Base-by-base conservation (phyloP, 768 basidiomycete species). In the Mycena metata region DNA sequence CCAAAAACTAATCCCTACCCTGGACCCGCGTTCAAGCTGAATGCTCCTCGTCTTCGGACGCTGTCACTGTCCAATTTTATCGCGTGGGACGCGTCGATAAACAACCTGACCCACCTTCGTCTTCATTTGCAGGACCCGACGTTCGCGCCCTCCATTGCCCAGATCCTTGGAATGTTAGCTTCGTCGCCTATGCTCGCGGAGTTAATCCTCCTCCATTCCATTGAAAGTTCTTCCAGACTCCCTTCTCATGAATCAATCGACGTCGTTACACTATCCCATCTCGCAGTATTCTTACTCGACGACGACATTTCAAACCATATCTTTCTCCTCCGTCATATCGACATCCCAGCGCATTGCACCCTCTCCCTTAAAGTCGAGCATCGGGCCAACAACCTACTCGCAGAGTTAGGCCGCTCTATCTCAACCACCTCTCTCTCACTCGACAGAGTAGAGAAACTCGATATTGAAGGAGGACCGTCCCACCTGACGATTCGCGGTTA, bases 21-120 rank as follows among this genome's bases (percentile, higher is more conserved):
- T 9, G 57, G 59, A 8, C 52, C 66, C 35, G 23, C 36, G 19
- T 67, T 61, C 26, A 17, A 54, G 5, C 17, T 66, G 42, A 52
- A 42, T 43, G 47, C 65, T 33, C 65, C 65, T 12, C 49, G 30
- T 6, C 65, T 66, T 24, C 50, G 39, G 26, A 42, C 43, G 12
- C 59, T 67, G 21, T 35, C 66, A 23, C 23, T 61, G 60, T 67
- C 66, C 21, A 61, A 67, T 57, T 67, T 61, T 24, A 30, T 67
- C 17, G 16, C 60, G 21, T 61, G 60, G 60, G 60, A 67, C 23
- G 43, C 59, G 16, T 0, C 52, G 1, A 49, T 61, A 60, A 47
- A 21, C 35, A 61, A 56, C 24, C 59, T 60, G 21, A 67, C 66
- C 3, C 58, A 60, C 30, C 65, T 66, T n/a, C 65, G 51, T 41